Evolutionary conservation across 352 stramenopile species (phyloP).

Genomic region (Blastocystis sp.): DNA sequence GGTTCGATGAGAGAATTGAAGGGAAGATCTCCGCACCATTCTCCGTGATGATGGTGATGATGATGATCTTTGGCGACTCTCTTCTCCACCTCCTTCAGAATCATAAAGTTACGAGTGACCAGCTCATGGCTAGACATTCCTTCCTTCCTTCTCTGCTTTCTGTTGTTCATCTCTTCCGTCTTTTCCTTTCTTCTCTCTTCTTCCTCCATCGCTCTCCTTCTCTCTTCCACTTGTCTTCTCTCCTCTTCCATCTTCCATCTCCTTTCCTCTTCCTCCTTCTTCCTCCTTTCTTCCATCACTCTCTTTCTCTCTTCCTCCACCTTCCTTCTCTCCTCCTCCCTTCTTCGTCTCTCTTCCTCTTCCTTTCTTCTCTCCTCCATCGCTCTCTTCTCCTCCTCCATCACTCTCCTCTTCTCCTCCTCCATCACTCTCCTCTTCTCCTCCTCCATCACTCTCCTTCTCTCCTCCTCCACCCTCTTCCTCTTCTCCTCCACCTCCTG

Average conservation of each 20-base stretch:
- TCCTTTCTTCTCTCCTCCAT: too few relatives aligned
- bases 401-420: neutral
- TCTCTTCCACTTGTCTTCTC: neutral
- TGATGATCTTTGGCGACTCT: neutral
- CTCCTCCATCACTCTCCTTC: conserved; percentile 73
- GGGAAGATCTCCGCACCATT: conserved; percentile 36
- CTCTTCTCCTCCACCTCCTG: conserved; percentile 82
- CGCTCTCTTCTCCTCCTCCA: too few relatives aligned
- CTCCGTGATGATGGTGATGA: neutral
- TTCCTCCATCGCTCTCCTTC: neutral
- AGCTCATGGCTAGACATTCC: neutral
- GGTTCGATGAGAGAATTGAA: conserved; percentile 5
- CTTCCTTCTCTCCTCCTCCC: neutral
- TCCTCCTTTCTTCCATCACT: too few relatives aligned
- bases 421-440: neutral
- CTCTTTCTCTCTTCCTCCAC: neutral
- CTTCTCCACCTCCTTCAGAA: neutral
- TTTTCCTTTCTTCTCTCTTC: neutral
- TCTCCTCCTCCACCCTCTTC: conserved; percentile 79
- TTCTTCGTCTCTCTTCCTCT: neutral
- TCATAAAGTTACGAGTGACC: neutral
- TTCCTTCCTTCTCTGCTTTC: neutral
- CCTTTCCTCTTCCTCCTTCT: neutral
- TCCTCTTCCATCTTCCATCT: neutral
- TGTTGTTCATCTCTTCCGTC: neutral